Base-by-base conservation (phyloP, 1,139 yeast genomes). In the Yamadazyma mexicana region DNA sequence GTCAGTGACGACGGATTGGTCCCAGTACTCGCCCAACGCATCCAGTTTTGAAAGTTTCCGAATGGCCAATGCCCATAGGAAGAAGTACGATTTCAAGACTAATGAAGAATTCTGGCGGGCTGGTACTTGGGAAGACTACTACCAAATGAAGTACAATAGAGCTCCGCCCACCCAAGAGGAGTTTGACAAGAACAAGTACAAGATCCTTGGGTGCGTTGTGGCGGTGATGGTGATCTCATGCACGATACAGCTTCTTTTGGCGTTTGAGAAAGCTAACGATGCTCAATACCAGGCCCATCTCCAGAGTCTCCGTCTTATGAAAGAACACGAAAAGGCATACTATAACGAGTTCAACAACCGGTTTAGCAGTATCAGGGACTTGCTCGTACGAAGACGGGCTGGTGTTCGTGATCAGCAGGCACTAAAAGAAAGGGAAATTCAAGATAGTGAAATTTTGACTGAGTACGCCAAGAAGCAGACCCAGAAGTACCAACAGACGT, bases 121-220 rank as follows among this genome's bases (percentile, higher is more conserved):
- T 0, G 84, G 84, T 0, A 80, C 81, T 0, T 84, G 91, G 91
- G 87, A 82, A 45, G 91, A 84, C 51, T 76, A 73, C 51, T 72
- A 72, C 51, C 55, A 58, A 10, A 69, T 71, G 75, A 59, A 58
- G 40, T 66, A 65, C 47, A 56, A 65, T 33, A 47, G 71, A 14
- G 44, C 53, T 2, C 73, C 70, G 11, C 77, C 71, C 16, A 72
- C 72, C 34, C 61, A 45, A 37, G 75, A 75, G 40, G 76, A 72
- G 37, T 49, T 69, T 31, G 66, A 68, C 25, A 64, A 64, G 44
- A 77, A 75, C 49, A 73, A 75, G 49, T 66, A 61, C 45, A 69
- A 68, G 39, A 75, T 78, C 3, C 55, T 76, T 34, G 51, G 62
- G 17, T 71, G 72, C 2, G 71, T 77, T 0, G 37, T 74, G n/a